Conservation (phyloP, 345 rosid genomes). For the Melaleuca alternifolia region DNA sequence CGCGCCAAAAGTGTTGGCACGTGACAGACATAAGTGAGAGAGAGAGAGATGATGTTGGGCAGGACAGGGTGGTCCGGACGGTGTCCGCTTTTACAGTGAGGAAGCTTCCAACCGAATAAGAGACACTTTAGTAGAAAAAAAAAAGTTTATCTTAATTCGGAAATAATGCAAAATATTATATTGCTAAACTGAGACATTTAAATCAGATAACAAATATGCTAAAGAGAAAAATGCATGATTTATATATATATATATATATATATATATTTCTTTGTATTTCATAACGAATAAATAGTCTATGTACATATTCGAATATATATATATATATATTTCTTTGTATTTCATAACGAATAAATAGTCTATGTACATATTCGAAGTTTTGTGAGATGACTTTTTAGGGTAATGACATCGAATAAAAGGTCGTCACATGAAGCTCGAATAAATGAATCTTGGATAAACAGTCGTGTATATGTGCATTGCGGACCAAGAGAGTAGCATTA, state of each 20-base stretch:
- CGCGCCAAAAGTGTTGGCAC: not conserved
- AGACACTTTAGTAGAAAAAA: not conserved
- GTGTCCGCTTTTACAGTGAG: not conserved
- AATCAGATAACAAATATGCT: rapidly evolving
- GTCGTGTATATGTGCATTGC: no score
- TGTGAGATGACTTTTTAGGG: not conserved
- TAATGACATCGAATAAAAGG: not conserved
- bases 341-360: not conserved
- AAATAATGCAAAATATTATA: not conserved
- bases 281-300: not conserved
- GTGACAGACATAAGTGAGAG: not conserved
- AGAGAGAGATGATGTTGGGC: not conserved
- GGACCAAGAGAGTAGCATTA: not conserved
- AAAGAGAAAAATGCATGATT: no score
- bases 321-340: not conserved
- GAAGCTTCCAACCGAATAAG: not conserved
- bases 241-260: no score
- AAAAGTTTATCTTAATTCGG: no score
- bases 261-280: not conserved
- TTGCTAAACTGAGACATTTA: not conserved
- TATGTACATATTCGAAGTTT: not conserved
- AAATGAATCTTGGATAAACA: not conserved
- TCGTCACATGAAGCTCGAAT: not conserved
- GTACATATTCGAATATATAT: not conserved
- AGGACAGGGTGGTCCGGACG: not conserved